These are phyloP conservation scores for Kuraishia cidri DNA, from an alignment of 805 yeast species.

Conservation along the genomic window DNA sequence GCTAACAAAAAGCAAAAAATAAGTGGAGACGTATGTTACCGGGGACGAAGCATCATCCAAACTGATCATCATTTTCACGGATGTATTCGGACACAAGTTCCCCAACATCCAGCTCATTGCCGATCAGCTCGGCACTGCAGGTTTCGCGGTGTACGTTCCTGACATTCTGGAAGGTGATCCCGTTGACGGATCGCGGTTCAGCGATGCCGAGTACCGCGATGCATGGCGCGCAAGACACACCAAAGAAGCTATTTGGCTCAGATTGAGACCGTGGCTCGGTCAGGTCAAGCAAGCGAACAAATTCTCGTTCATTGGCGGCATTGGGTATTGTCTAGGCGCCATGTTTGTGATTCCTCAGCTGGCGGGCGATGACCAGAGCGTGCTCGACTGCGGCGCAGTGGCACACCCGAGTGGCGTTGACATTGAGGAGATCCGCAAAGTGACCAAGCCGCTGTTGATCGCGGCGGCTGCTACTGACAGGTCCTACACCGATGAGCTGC, in stretches of 20 bases:
- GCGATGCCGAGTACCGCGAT: constrained; percentile 14
- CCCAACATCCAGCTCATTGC: constrained; percentile 56
- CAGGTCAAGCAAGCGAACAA: neutral
- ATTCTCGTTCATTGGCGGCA: constrained; percentile 17
- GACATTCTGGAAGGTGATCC: constrained; percentile 48
- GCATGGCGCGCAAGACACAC: constrained; percentile 22
- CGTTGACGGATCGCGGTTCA: constrained; percentile 15
- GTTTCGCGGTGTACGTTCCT: constrained; percentile 66
- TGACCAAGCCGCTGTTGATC: constrained; percentile 56
- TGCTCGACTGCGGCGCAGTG: constrained; percentile 52
- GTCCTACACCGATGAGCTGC: constrained; percentile 54
- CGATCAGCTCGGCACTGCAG: constrained; percentile 50
- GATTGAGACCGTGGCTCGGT: neutral
- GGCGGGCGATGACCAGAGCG: constrained; percentile 17
- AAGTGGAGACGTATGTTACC: too few species aligned
- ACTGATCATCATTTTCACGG: constrained; percentile 58
- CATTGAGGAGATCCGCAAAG: constrained; percentile 51
- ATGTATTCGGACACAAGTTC: constrained; percentile 55
- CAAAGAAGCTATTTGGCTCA: neutral
- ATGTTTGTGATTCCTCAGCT: constrained; percentile 52
- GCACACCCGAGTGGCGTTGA: constrained; percentile 83
- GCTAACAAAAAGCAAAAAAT: too few species aligned
- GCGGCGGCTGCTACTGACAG: constrained; percentile 69
- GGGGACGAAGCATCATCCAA: too few species aligned
- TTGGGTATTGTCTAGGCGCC: constrained; percentile 87